Evolutionary conservation across 202 grass and related monocot genomes (phyloP).

Genomic region (Sporobolus alterniflorus): DNA sequence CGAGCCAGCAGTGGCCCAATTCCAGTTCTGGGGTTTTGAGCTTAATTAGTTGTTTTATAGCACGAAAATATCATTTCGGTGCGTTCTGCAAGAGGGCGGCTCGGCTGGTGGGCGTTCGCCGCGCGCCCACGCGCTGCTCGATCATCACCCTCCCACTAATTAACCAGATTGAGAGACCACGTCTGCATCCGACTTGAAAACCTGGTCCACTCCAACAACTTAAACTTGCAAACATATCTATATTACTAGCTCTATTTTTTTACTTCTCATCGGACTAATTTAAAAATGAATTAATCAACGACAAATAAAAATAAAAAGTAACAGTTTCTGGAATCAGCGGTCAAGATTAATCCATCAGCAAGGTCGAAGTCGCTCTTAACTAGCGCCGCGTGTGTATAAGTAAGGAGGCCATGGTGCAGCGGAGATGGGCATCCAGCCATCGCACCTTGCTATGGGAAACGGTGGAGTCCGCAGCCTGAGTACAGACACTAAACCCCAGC

Average conservation of each 20-base stretch:
- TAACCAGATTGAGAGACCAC: neutral
- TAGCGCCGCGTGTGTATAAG: neutral
- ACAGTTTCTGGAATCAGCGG: conserved; percentile 6
- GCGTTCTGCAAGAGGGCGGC: neutral
- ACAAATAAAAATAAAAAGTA: no score
- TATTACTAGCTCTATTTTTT: no score
- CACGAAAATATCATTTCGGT: no score
- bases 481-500: neutral
- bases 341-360: neutral
- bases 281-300: no score
- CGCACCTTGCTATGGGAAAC: neutral
- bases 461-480: neutral
- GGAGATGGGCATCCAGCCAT: neutral
- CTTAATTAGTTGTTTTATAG: no score
- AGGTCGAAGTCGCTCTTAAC: neutral
- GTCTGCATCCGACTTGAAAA: neutral
- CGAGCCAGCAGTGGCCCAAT: no score
- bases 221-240: conserved; percentile 4
- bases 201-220: neutral
- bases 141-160: neutral
- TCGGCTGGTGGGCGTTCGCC: neutral
- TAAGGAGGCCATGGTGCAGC: neutral
- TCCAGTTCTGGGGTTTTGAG: no score
- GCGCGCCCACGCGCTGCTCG: neutral
- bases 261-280: no score